Percentiles rank a stretch among this genome's conserved stretches.
phyloP scores from a whole-genome alignment of 2,329 filamentous ascomycete genomes.

The Trichoderma lentiforme region DNA sequence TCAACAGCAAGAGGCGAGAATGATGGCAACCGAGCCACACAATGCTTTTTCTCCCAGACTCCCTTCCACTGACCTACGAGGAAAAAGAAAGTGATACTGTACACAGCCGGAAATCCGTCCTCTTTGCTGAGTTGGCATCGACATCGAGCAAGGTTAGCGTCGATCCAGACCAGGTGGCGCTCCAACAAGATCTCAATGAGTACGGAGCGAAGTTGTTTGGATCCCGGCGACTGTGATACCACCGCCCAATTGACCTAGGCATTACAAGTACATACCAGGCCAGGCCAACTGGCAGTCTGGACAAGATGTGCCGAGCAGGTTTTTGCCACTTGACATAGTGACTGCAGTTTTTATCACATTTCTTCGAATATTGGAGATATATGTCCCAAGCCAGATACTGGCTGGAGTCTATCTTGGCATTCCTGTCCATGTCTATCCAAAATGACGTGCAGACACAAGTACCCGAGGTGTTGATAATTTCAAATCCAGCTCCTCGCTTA shows the following conservation, averaged over 20 bases:
- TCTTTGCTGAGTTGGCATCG: neutral
- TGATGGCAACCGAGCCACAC: neutral
- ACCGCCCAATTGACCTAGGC: neutral
- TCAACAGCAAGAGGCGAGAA: neutral
- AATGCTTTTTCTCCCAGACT: neutral
- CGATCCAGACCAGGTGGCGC: conserved; percentile 3
- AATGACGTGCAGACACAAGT: neutral
- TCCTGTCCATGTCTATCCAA: neutral
- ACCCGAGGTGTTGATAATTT: neutral
- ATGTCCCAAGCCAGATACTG: neutral
- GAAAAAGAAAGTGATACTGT: neutral
- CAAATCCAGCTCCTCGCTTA: neutral
- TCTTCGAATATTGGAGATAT: neutral
- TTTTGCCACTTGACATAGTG: neutral
- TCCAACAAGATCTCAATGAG: conserved; percentile 1
- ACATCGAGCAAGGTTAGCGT: conserved; percentile 1
- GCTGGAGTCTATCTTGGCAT: neutral
- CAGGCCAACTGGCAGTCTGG: neutral
- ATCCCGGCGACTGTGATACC: neutral
- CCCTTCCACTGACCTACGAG: neutral
- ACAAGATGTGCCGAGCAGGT: neutral
- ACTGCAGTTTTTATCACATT: neutral
- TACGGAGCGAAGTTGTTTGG: neutral
- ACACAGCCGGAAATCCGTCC: neutral
- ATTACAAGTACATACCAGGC: neutral